Percentiles rank a stretch among this genome's conserved stretches.
Evolutionary conservation across 345 rosid genomes (phyloP).

Genomic region (Hypericum perforatum): DNA sequence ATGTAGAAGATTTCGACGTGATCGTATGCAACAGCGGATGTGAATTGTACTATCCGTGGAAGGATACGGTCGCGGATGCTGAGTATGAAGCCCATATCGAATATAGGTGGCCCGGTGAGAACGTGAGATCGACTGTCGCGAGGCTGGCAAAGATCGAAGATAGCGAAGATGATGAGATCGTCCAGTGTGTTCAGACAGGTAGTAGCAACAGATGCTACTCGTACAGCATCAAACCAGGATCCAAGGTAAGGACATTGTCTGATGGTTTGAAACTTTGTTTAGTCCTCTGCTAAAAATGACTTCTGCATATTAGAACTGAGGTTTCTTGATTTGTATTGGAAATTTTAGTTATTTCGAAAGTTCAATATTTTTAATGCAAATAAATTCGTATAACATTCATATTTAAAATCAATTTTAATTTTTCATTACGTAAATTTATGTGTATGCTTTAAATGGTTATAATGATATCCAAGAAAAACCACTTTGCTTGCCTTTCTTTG

Average conservation of each 20-base stretch:
- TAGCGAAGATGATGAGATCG: slow-evolving; percentile 38
- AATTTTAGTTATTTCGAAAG: too few relatives aligned
- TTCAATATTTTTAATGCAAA: too few relatives aligned
- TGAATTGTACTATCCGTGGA: slow-evolving; percentile 72
- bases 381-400: too few relatives aligned
- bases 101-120: slow-evolving; percentile 90
- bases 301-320: too few relatives aligned
- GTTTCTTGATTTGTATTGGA: too few relatives aligned
- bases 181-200: slow-evolving; percentile 34
- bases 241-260: slow-evolving; percentile 61
- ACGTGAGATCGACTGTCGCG: slow-evolving; percentile 36
- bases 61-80: slow-evolving; percentile 53
- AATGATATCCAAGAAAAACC: too few relatives aligned
- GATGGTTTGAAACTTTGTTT: too few relatives aligned
- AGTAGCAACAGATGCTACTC: slow-evolving; percentile 43
- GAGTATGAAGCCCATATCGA: slow-evolving; percentile 67
- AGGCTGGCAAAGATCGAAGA: slow-evolving; percentile 49
- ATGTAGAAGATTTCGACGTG: slow-evolving; percentile 73
- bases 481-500: too few relatives aligned
- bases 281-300: too few relatives aligned
- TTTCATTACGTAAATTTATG: too few relatives aligned
- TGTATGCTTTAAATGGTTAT: too few relatives aligned
- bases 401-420: too few relatives aligned
- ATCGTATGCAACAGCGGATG: slow-evolving; percentile 79
- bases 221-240: slow-evolving; percentile 53